Conservation (phyloP, 257 asterid species). For the Jasminum sambac region DNA sequence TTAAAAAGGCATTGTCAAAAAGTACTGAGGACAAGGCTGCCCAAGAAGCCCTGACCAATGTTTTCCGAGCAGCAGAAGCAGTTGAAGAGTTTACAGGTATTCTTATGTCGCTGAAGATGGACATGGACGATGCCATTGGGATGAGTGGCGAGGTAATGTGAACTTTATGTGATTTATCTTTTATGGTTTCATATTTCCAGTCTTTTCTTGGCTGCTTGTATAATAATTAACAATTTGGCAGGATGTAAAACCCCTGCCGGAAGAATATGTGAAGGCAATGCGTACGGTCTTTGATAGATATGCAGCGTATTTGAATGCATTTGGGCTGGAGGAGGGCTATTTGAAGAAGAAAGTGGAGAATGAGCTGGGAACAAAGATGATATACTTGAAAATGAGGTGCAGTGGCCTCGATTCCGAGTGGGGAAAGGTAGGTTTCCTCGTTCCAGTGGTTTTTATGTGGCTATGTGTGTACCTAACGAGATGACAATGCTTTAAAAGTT, state of each 20-base stretch:
- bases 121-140: constrained; percentile 83
- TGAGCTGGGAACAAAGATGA: constrained; percentile 87
- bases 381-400: constrained; percentile 96
- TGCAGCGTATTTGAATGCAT: constrained; percentile 68
- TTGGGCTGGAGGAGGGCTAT: constrained; percentile 82
- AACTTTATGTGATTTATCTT: background rate
- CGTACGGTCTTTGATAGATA: constrained; percentile 63
- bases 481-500: background rate
- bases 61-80: constrained; percentile 87
- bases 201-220: constrained; percentile 16
- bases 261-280: constrained; percentile 64
- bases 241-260: constrained; percentile 87
- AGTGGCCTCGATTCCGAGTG: constrained; percentile 84
- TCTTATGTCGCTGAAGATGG: constrained; percentile 75
- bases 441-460: constrained; percentile 15
- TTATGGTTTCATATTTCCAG: constrained; percentile 4
- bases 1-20: constrained; percentile 66
- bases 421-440: constrained; percentile 78
- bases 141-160: constrained; percentile 81
- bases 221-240: constrained; percentile 38
- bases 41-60: constrained; percentile 72
- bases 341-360: constrained; percentile 93
- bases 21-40: constrained; percentile 71
- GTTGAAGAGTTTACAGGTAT: constrained; percentile 87
- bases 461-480: constrained; percentile 6